These are phyloP conservation scores for Mycotypha africana DNA, from an alignment of 371 early-diverging fungal species.

Conservation along the genomic window DNA sequence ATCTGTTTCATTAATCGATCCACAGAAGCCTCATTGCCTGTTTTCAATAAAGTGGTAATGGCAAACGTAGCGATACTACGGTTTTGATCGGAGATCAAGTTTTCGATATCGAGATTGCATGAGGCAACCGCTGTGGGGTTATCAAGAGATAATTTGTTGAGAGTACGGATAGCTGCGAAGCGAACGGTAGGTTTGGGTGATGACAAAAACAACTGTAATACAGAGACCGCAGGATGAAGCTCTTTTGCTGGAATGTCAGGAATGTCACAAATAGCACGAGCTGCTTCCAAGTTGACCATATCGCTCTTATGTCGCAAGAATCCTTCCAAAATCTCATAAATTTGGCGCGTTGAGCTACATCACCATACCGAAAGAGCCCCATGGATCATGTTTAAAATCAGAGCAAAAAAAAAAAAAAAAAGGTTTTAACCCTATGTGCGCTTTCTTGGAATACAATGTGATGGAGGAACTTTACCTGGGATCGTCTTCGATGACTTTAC, in stretches of 20 bases:
- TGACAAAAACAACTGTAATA: slow-evolving; percentile 87
- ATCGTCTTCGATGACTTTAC: slow-evolving; percentile 92
- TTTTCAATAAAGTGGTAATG: slow-evolving; percentile 97
- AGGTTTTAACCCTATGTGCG: neutral
- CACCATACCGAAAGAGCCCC: too few species aligned
- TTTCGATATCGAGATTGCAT: slow-evolving; percentile 97
- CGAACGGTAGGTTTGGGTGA: slow-evolving; percentile 90
- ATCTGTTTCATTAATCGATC: slow-evolving; percentile 98
- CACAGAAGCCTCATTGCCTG: slow-evolving; percentile 96
- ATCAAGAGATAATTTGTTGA: slow-evolving; percentile 85
- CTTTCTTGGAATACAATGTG: neutral
- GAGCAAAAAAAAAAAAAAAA: too few species aligned
- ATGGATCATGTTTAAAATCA: too few species aligned
- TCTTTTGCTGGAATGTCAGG: slow-evolving; percentile 77
- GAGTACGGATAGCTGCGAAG: slow-evolving; percentile 95
- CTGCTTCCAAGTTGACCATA: slow-evolving; percentile 97
- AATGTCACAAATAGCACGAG: slow-evolving; percentile 92
- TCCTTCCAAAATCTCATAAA: slow-evolving; percentile 84
- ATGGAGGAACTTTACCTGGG: slow-evolving; percentile 47
- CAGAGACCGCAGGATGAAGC: slow-evolving; percentile 87
- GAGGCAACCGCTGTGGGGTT: slow-evolving; percentile 89
- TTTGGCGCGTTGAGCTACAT: slow-evolving; percentile 58
- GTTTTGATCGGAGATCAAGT: slow-evolving; percentile 92
- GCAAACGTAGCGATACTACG: slow-evolving; percentile 98
- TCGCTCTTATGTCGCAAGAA: slow-evolving; percentile 93